Evolutionary conservation across 1,284 basidiomycete species (phyloP).

Genomic region (Cutaneotrichosporon curvatum): DNA sequence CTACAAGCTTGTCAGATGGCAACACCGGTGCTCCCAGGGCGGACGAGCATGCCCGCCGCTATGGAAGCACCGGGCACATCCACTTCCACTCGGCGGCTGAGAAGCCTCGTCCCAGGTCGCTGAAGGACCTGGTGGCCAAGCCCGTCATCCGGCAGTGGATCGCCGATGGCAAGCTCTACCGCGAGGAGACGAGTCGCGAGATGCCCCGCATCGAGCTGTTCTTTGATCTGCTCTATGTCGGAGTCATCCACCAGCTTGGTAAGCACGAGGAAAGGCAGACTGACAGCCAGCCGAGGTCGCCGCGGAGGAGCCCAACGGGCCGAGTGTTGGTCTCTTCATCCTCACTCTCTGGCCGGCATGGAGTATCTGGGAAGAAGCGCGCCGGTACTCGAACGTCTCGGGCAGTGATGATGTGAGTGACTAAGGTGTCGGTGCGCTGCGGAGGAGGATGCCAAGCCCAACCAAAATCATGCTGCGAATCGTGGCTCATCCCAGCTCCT

Average conservation of each 20-base stretch:
- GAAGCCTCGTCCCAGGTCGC: too few species aligned
- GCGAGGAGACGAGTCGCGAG: slow-evolving; percentile 25
- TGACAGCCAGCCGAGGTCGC: slow-evolving; percentile 35
- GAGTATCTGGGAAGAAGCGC: slow-evolving; percentile 45
- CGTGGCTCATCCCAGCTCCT: slow-evolving; percentile 22
- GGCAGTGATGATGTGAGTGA: slow-evolving; percentile 40
- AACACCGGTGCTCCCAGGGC: too few species aligned
- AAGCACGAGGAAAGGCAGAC: background rate
- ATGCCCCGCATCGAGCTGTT: slow-evolving; percentile 44
- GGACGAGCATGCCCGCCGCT: too few species aligned
- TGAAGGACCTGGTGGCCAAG: too few species aligned
- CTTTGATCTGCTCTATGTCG: slow-evolving; percentile 47
- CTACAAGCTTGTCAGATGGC: too few species aligned
- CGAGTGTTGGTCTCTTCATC: slow-evolving; percentile 30
- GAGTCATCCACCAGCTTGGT: slow-evolving; percentile 46
- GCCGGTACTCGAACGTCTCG: slow-evolving; percentile 41
- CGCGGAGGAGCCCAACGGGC: slow-evolving; percentile 21
- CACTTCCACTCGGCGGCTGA: too few species aligned
- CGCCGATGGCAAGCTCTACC: slow-evolving; percentile 23
- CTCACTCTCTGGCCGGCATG: slow-evolving; percentile 42
- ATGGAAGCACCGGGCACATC: too few species aligned
- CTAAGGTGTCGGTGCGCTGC: too few species aligned
- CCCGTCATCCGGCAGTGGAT: too few species aligned
- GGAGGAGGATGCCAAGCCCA: background rate
- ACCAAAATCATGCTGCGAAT: too few species aligned